Base-by-base conservation (phyloP, 73 alveolate species). In the Paramecium sexaurelia region DNA sequence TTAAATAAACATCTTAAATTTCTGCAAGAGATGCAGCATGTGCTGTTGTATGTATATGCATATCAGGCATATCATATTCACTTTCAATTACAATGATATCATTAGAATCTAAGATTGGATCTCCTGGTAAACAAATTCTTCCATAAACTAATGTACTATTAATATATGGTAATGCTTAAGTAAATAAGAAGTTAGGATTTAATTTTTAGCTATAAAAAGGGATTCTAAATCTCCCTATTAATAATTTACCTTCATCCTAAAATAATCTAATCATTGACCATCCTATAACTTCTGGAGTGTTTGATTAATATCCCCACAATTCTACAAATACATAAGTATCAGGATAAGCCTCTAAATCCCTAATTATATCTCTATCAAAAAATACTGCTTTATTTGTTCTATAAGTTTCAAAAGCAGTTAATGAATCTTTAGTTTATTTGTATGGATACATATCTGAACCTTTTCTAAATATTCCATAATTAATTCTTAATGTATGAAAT, bases 41-140 rank as follows among this genome's bases (percentile, higher is more conserved):
- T 19, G 90, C 90, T 13, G 90, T 78, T 19, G 90, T 78, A 78
- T 78, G 90, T 19, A 78, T 45, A 78, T 78, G 90, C 90, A 78
- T 78, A 19, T 78, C 90, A 22, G 90, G 90, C 90, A 78, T 78
- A 43, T 78, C 55, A 78, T 78, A 78, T 33, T 78, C 90, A 78
- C 73, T 78, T 78, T 78, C 90, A 13, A 78, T 43, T 10, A 78
- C 40, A 1, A 78, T 78, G 19, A 78, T 45, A 78, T 78, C 90
- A 29, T 39, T 43, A 9, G 75, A 39, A 78, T 78, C 90, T 40
- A 78, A 43, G 2, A 78, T 78, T 40, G 90, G 90, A 40, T 78
- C 90, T 37, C 68, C 68, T 7, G 90, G 90, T 15, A 78, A 45
- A 11, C 75, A 78, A 17, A 78, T 43, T 43, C 90, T 78, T 6